Evolutionary conservation across 805 yeast genomes (phyloP).

Genomic region (Groenewaldozyma tartarivorans): DNA sequence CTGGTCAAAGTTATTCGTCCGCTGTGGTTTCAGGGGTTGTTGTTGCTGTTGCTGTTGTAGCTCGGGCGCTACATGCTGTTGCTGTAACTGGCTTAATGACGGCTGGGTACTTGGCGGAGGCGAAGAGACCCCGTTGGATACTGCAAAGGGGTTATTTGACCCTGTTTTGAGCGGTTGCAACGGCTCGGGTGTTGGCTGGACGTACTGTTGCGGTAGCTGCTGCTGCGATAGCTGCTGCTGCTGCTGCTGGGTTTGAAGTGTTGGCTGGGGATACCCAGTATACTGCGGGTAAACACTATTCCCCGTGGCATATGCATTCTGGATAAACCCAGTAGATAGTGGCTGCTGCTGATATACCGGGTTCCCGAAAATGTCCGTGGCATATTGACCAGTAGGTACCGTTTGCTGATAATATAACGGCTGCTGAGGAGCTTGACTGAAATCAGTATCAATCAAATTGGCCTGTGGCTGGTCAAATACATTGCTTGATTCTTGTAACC

Average conservation of each 20-base stretch:
- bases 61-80: conserved; percentile 22
- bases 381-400: conserved; percentile 17
- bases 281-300: conserved; percentile 12
- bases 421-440: conserved; percentile 18
- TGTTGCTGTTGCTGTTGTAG: conserved; percentile 19
- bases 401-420: conserved; percentile 26
- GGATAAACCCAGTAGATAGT: conserved; percentile 46
- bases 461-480: conserved; percentile 13
- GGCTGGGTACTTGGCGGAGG: conserved; percentile 12
- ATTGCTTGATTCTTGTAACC: conserved; percentile 9
- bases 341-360: conserved; percentile 41
- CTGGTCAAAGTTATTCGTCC: conserved; percentile 44
- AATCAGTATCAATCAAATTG: conserved; percentile 21
- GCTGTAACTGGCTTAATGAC: conserved; percentile 21
- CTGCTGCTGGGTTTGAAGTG: conserved; percentile 11
- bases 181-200: conserved; percentile 27
- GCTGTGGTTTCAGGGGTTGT: conserved; percentile 14
- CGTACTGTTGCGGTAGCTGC: conserved; percentile 31
- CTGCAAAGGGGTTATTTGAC: conserved; percentile 71
- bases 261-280: conserved; percentile 17
- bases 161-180: conserved; percentile 57
- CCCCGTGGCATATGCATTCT: conserved; percentile 32
- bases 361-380: conserved; percentile 58
- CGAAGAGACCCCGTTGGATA: conserved; percentile 9
- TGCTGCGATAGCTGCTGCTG: conserved; percentile 16